Evolutionary conservation across 2,329 filamentous ascomycete genomes (phyloP).

Genomic region (Talaromyces amestolkiae): DNA sequence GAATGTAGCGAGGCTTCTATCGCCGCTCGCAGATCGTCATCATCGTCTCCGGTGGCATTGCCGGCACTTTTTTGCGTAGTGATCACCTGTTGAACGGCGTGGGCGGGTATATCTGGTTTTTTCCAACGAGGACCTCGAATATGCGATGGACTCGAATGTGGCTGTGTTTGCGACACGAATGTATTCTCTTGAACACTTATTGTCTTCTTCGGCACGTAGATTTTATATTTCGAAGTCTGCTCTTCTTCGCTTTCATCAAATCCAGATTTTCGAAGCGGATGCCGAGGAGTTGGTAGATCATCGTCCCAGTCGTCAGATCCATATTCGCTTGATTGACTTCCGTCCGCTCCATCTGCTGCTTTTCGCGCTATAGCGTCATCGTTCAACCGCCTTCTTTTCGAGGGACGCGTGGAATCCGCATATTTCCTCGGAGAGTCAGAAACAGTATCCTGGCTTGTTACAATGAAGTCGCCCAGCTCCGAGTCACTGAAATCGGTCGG

Average conservation of each 20-base stretch:
- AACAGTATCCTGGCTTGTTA: constrained; percentile 22
- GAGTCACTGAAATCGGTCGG: constrained; percentile 29
- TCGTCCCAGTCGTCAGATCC: constrained; percentile 20
- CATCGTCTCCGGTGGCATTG: background rate
- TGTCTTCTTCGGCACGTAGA: constrained; percentile 42
- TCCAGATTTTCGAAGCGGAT: constrained; percentile 17
- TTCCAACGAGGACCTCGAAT: constrained; percentile 54
- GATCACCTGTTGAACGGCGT: constrained; percentile 2
- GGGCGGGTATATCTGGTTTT: constrained; percentile 37
- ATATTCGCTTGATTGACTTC: background rate
- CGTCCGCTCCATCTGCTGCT: background rate
- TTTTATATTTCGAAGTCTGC: constrained; percentile 36
- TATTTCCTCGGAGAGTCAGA: constrained; percentile 3
- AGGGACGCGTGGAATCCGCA: constrained; percentile 27
- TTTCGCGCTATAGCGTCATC: background rate
- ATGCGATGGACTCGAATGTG: constrained; percentile 50
- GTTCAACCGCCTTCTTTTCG: constrained; percentile 34
- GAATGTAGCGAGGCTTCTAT: constrained; percentile 41
- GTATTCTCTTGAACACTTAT: constrained; percentile 41
- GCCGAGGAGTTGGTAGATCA: constrained; percentile 23
- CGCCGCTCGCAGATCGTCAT: constrained; percentile 32
- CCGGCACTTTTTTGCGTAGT: background rate
- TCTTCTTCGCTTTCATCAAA: constrained; percentile 24
- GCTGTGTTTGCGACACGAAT: constrained; percentile 50
- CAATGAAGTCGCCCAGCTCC: constrained; percentile 27